Evolutionary conservation across 805 yeast species (phyloP), one percentile per base, ranked within the genome.

Genomic region (Candida parachauliodes): DNA sequence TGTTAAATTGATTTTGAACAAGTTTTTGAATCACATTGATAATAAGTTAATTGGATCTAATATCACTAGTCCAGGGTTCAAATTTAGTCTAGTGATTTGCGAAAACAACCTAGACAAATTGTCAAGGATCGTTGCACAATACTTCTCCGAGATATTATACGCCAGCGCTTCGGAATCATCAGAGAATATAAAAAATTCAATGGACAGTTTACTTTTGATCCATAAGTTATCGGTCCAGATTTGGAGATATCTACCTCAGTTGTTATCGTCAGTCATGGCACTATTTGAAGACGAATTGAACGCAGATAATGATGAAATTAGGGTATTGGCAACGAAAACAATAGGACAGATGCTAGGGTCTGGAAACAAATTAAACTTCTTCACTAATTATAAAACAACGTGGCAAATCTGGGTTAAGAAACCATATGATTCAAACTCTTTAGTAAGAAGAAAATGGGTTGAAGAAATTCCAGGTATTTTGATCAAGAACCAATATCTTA

Each of bases 211-310:
- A 37, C 66, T 65, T 8, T 81, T 80, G 50, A 65, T 85, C 3
- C 95, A 88, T 51, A 68, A 58, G 9, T 60, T 87, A 23, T 62
- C 81, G 0, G 60, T 80, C 2, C 81, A 81, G 42, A 62, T 88
- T 2, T 89, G 96, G 96, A 76, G 69, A 47, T 70, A 76, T 36
- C 80, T 79, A 0, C 96, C 96, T 0, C 93, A 83, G 32, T 61
- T 85, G 15, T 65, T 86, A 8, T 70, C 76, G 3, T 77, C 93
- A 1, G 83, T 84, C 0, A 76, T 85, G 70, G 93, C 95, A 0
- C 72, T 86, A 36, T 64, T 88, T 3, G 86, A 85, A 46, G 88
- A 85, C 49, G 95, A 88, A 47, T 61, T 88, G 28, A 78, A 77
- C 41, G 87, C 95, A 0, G 85, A 82, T 28, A 75, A 79, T 46